phyloP scores from a whole-genome alignment of 768 basidiomycete species.

The Hydnum rufescens region DNA sequence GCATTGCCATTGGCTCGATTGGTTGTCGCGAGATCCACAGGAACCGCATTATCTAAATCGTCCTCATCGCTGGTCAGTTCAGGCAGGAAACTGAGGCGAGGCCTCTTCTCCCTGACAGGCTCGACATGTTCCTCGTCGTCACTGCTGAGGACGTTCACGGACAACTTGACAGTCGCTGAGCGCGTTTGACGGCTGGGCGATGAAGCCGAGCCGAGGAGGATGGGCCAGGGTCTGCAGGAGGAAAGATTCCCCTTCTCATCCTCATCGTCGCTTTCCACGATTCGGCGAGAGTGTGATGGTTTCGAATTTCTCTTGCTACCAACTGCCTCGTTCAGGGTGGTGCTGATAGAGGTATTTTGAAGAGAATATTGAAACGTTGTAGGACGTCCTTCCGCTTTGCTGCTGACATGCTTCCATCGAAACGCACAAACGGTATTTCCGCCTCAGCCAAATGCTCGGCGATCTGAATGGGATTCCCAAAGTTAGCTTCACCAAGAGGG shows the following conservation, averaged over 20 bases:
- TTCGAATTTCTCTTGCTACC: no score
- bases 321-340: no score
- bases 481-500: neutral
- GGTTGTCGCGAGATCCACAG: conserved; percentile 19
- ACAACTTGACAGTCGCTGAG: no score
- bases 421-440: conserved; percentile 53
- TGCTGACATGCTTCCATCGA: conserved; percentile 76
- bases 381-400: conserved; percentile 60
- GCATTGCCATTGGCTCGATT: conserved; percentile 20
- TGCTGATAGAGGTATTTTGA: no score
- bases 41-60: conserved; percentile 21
- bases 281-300: no score
- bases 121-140: no score
- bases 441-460: conserved; percentile 21
- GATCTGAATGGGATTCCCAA: conserved; percentile 27
- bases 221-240: neutral
- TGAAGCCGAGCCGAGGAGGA: neutral
- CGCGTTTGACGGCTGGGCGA: no score
- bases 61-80: conserved; percentile 15
- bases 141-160: no score
- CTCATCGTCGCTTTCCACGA: no score
- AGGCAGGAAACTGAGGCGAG: conserved; percentile 10
- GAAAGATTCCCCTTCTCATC: conserved; percentile 19
- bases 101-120: no score
- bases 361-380: conserved; percentile 30